Conservation (phyloP, 2,329 filamentous ascomycete genomes). For the Xylariaceae sp. region DNA sequence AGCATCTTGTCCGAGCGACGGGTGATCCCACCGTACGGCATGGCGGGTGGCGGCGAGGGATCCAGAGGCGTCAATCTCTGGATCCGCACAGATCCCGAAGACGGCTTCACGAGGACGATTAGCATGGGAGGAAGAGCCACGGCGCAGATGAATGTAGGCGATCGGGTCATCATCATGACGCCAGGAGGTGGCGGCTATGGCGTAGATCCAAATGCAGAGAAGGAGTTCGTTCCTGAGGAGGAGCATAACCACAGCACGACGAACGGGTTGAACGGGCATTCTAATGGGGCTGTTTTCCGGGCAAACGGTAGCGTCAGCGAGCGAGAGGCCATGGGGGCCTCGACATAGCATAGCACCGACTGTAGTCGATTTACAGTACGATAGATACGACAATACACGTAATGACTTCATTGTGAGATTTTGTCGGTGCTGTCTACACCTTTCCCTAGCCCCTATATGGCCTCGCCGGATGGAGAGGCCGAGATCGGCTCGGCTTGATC, state of each 20-base stretch:
- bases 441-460: background rate
- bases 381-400: background rate
- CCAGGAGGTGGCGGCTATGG: constrained; percentile 55
- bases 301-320: constrained; percentile 4
- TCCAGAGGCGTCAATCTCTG: constrained; percentile 64
- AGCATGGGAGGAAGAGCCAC: constrained; percentile 59
- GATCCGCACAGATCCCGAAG: constrained; percentile 36
- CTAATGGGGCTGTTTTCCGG: constrained; percentile 1
- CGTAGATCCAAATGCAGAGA: constrained; percentile 4
- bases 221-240: constrained; percentile 5
- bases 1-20: constrained; percentile 66
- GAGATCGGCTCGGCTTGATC: background rate
- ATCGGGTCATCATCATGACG: constrained; percentile 56
- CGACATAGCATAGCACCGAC: background rate
- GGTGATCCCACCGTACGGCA: constrained; percentile 66
- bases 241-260: background rate
- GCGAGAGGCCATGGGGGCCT: constrained; percentile 5
- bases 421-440: too few relatives aligned
- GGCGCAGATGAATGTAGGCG: constrained; percentile 52
- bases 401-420: background rate
- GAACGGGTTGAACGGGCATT: constrained; percentile 1
- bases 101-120: constrained; percentile 33
- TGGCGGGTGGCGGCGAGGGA: constrained; percentile 65
- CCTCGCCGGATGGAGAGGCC: background rate
- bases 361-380: background rate